Conservation (phyloP, 1,139 yeast species). For the Geotrichum citri-aurantii region DNA sequence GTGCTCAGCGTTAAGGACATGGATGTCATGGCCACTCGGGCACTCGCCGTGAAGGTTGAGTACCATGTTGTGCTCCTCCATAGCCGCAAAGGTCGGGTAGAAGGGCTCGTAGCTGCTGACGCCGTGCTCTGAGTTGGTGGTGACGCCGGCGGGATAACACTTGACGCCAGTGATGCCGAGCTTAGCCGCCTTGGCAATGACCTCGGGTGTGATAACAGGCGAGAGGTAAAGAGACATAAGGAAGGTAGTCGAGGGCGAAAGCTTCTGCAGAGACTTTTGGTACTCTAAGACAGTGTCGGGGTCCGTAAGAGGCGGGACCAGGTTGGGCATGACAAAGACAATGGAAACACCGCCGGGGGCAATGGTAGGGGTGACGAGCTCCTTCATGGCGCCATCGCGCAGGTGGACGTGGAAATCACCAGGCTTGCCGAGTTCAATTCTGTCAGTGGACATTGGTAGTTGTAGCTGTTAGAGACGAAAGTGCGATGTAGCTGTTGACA, state of each 20-base stretch:
- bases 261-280: constrained; percentile 53
- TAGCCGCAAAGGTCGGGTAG: constrained; percentile 82
- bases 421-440: constrained; percentile 65
- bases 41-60: constrained; percentile 94
- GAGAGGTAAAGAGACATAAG: constrained; percentile 85
- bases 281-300: constrained; percentile 67
- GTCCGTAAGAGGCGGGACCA: constrained; percentile 88
- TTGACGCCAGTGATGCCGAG: constrained; percentile 70
- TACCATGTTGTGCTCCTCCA: constrained; percentile 71
- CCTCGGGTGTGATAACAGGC: constrained; percentile 74
- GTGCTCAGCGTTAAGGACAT: constrained; percentile 90
- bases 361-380: constrained; percentile 83
- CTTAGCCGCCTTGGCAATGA: constrained; percentile 73
- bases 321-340: constrained; percentile 93
- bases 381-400: constrained; percentile 91
- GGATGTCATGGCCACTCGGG: constrained; percentile 56
- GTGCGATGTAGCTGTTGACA: not conserved
- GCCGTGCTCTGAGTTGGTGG: constrained; percentile 90
- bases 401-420: constrained; percentile 97
- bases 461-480: not conserved
- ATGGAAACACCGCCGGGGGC: constrained; percentile 85
- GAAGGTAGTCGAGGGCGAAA: constrained; percentile 80
- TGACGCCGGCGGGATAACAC: constrained; percentile 98
- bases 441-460: constrained; percentile 20
- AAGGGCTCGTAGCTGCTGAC: constrained; percentile 85